Percentiles rank a stretch among this genome's conserved stretches.
These are phyloP conservation scores for Myxozyma kluyveri DNA, from an alignment of 805 yeast species.

Conservation along the genomic window DNA sequence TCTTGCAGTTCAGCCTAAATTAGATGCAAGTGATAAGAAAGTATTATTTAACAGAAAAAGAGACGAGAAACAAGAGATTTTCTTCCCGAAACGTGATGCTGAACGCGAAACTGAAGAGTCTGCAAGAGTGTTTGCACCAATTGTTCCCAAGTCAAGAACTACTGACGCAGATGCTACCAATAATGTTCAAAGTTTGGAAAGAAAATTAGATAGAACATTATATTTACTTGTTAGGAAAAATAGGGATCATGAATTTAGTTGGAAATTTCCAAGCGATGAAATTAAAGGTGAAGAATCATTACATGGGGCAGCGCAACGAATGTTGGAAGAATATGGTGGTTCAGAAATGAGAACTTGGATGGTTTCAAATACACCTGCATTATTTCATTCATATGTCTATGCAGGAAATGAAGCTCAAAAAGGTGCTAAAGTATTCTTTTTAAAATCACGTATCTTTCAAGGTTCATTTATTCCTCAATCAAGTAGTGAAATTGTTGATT, in stretches of 20 bases:
- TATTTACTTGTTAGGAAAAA: constrained; percentile 62
- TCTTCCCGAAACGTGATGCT: constrained; percentile 63
- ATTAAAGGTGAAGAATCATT: constrained; percentile 52
- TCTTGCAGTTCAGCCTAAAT: constrained; percentile 57
- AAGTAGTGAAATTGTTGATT: constrained; percentile 46
- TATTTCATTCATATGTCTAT: constrained; percentile 50
- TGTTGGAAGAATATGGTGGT: constrained; percentile 71
- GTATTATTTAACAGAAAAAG: constrained; percentile 68
- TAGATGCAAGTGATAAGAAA: constrained; percentile 14
- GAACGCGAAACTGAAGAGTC: constrained; percentile 37
- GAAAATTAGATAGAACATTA: constrained; percentile 74
- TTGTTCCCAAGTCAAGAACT: constrained; percentile 63
- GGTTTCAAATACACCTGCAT: constrained; percentile 87
- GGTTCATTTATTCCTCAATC: constrained; percentile 62
- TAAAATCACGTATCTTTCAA: constrained; percentile 84
- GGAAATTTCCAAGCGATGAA: constrained; percentile 80
- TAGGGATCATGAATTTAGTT: constrained; percentile 37
- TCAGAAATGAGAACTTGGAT: constrained; percentile 76
- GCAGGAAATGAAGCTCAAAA: constrained; percentile 6
- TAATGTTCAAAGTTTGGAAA: constrained; percentile 68
- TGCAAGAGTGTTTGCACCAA: constrained; percentile 58
- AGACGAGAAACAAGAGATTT: constrained; percentile 70
- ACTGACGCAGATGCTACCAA: constrained; percentile 72
- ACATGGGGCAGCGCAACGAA: constrained; percentile 71
- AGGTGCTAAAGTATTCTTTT: constrained; percentile 32